These are phyloP conservation scores for Macrotyloma uniflorum DNA, from an alignment of 306 rosid genomes.

Conservation along the genomic window DNA sequence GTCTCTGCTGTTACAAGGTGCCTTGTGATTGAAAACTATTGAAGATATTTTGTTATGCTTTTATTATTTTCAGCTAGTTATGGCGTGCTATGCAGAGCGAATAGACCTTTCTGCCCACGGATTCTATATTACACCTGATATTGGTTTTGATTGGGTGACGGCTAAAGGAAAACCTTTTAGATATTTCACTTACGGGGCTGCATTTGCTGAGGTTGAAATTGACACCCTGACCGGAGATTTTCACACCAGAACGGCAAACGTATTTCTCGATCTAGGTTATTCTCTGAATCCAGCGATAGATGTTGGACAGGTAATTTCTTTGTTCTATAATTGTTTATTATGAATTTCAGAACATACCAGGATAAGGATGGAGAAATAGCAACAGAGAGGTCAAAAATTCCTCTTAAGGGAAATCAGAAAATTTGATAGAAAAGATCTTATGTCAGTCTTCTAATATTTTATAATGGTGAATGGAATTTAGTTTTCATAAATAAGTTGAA, in stretches of 20 bases:
- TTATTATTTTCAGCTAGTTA: slow-evolving; percentile 68
- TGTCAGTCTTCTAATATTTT: not conserved
- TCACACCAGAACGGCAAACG: slow-evolving; percentile 77
- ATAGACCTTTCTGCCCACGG: slow-evolving; percentile 99
- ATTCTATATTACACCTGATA: slow-evolving; percentile 80
- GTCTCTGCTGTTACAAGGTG: slow-evolving; percentile 3
- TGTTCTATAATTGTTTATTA: not conserved
- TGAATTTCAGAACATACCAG: not conserved
- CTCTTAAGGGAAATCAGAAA: slow-evolving; percentile 18
- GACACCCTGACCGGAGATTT: slow-evolving; percentile 96
- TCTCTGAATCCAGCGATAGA: slow-evolving; percentile 95
- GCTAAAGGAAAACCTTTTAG: slow-evolving; percentile 84
- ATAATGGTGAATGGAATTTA: slow-evolving; percentile 8
- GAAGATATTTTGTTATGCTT: slow-evolving; percentile 31
- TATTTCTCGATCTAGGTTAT: slow-evolving; percentile 82
- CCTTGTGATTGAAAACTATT: slow-evolving; percentile 38
- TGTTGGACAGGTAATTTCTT: slow-evolving; percentile 74
- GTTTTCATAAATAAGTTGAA: slow-evolving; percentile 16
- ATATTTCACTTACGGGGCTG: slow-evolving; percentile 94
- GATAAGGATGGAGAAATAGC: slow-evolving; percentile 26
- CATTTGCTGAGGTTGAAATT: slow-evolving; percentile 94
- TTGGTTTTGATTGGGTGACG: slow-evolving; percentile 82
- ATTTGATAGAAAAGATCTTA: slow-evolving; percentile 5
- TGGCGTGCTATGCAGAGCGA: slow-evolving; percentile 78
- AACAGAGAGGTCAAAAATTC: slow-evolving; percentile 21